These are phyloP conservation scores for Funneliformis mosseae DNA, from an alignment of 192 early-diverging fungal species.

Conservation along the genomic window DNA sequence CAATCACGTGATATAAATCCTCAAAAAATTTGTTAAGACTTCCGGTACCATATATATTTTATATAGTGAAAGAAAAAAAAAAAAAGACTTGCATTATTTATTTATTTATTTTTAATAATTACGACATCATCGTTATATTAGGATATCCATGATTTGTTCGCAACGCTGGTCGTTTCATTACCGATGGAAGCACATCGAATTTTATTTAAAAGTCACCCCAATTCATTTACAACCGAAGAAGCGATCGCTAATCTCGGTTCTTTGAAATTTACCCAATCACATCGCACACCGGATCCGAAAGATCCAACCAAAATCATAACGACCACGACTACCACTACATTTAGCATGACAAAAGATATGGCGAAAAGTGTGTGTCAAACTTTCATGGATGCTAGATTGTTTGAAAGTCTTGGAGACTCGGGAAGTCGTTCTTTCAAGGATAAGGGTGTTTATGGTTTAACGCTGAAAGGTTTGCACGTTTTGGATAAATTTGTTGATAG, in stretches of 20 bases:
- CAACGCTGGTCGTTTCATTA: conserved; percentile 54
- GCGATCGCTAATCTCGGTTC: conserved; percentile 51
- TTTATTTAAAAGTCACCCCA: conserved; percentile 53
- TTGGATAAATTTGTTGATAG: conserved; percentile 50
- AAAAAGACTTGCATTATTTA: background rate
- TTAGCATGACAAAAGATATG: conserved; percentile 59
- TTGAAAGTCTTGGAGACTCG: conserved; percentile 49
- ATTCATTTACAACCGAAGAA: conserved; percentile 59
- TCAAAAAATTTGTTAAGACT: no score
- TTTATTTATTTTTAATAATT: background rate
- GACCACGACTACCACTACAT: conserved; percentile 59
- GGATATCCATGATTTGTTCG: conserved; percentile 62
- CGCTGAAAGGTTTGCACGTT: conserved; percentile 53
- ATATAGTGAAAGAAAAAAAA: background rate
- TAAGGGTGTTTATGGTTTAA: conserved; percentile 49
- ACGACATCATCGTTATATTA: conserved; percentile 23
- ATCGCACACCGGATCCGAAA: conserved; percentile 50
- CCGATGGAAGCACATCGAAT: conserved; percentile 52
- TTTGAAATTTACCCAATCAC: conserved; percentile 52
- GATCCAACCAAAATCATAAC: conserved; percentile 51
- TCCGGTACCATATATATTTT: no score
- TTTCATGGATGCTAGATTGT: conserved; percentile 56
- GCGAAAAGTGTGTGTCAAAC: conserved; percentile 55
- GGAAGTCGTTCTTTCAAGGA: conserved; percentile 49
- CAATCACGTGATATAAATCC: no score